Evolutionary conservation across 2,329 filamentous ascomycete species (phyloP).

Genomic region (Fusarium floridanum): DNA sequence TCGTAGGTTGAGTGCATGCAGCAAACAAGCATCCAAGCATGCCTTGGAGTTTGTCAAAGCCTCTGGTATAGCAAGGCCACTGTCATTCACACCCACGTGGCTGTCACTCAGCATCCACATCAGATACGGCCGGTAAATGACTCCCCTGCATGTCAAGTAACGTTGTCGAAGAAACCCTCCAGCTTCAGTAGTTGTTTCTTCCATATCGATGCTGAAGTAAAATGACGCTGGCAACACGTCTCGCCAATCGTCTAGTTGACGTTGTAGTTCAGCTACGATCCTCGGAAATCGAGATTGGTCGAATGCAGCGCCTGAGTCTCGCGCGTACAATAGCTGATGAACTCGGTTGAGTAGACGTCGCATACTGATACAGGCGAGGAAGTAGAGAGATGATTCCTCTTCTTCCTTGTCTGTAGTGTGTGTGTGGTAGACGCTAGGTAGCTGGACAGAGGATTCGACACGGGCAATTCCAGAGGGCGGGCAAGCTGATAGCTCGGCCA

Average conservation of each 20-base stretch:
- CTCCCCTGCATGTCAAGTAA: conserved; percentile 64
- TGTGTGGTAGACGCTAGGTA: conserved; percentile 62
- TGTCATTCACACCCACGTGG: conserved; percentile 41
- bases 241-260: conserved; percentile 64
- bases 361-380: conserved; percentile 67
- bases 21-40: conserved; percentile 61
- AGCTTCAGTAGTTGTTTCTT: conserved; percentile 54
- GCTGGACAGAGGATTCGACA: conserved; percentile 63
- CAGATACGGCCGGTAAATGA: conserved; percentile 65
- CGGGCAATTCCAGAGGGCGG: conserved; percentile 64
- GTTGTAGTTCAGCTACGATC: conserved; percentile 62
- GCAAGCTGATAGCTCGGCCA: conserved; percentile 64
- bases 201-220: conserved; percentile 53
- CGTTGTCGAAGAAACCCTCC: conserved; percentile 63
- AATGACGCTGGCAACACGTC: conserved; percentile 60
- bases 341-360: conserved; percentile 62
- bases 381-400: conserved; percentile 65
- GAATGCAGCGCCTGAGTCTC: conserved; percentile 58
- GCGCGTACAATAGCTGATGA: conserved; percentile 63
- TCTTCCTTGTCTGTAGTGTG: conserved; percentile 55
- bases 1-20: conserved; percentile 63
- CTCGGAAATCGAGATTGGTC: conserved; percentile 60
- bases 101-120: conserved; percentile 62
- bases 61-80: conserved; percentile 46
- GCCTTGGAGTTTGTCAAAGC: conserved; percentile 58